phyloP scores from a whole-genome alignment of 495 filamentous ascomycete species.

The Clohesyomyces aquaticus region DNA sequence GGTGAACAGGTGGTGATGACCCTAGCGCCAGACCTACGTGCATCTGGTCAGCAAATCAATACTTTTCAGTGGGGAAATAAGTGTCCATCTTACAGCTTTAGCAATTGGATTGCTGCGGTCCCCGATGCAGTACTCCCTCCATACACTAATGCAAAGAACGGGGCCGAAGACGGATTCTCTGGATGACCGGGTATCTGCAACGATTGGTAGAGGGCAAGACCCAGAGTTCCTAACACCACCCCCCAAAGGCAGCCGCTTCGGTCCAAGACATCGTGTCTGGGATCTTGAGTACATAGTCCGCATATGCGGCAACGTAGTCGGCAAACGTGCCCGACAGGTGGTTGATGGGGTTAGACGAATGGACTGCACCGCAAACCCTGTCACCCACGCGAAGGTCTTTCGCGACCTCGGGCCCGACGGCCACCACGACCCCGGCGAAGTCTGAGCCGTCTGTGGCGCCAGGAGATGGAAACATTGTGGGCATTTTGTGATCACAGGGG shows the following conservation, averaged over 20 bases:
- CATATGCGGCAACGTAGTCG: no score
- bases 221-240: no score
- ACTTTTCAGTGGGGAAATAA: conserved; percentile 56
- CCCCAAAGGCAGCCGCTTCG: conserved; percentile 58
- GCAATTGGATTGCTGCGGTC: conserved; percentile 1
- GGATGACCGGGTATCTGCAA: background rate
- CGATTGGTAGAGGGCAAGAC: no score
- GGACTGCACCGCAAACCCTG: background rate
- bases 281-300: no score
- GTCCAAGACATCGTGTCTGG: conserved; percentile 44
- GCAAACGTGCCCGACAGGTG: background rate
- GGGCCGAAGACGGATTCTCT: background rate
- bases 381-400: background rate
- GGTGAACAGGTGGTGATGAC: conserved; percentile 39
- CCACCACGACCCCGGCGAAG: conserved; percentile 58
- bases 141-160: background rate
- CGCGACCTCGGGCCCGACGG: conserved; percentile 50
- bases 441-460: conserved; percentile 57
- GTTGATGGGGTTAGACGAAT: background rate
- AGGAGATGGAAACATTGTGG: conserved; percentile 43
- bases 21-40: conserved; percentile 17
- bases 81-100: conserved; percentile 48
- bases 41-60: no score
- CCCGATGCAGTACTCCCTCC: conserved; percentile 2
- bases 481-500: conserved; percentile 61